phyloP scores from a whole-genome alignment of 768 basidiomycete species.

The Podaxis sp. region DNA sequence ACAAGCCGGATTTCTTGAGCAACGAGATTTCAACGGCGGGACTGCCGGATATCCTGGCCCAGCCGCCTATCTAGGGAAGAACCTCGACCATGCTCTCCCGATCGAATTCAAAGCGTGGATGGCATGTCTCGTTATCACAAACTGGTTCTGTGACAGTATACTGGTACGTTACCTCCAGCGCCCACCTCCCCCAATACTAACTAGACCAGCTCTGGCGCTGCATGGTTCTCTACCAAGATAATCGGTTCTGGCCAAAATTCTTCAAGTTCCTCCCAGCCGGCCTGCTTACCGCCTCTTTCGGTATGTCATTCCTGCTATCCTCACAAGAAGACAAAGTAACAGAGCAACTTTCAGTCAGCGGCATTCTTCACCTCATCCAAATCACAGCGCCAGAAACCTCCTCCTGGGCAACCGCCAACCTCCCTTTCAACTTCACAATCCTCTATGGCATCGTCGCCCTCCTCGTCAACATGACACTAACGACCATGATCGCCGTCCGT shows the following conservation, averaged over 20 bases:
- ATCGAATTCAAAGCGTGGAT: conserved; percentile 11
- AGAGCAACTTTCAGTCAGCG: not conserved
- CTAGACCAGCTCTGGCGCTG: conserved; percentile 6
- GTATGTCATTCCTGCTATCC: not conserved
- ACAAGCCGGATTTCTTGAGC: conserved; percentile 10
- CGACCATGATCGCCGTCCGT: conserved; percentile 7
- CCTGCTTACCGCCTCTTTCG: not conserved
- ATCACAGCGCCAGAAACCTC: conserved; percentile 10
- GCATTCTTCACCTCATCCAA: conserved; percentile 11
- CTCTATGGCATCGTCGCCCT: conserved; percentile 11
- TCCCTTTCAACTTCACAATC: conserved; percentile 11
- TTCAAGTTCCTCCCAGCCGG: conserved; percentile 5
- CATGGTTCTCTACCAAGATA: conserved; percentile 10
- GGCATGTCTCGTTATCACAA: conserved; percentile 10
- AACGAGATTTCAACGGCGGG: conserved; percentile 9
- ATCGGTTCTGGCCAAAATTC: conserved; percentile 7
- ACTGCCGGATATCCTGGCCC: conserved; percentile 12
- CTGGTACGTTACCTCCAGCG: not conserved
- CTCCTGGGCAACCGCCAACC: conserved; percentile 7
- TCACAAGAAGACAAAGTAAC: not conserved
- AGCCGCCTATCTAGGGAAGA: conserved; percentile 7
- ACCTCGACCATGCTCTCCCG: conserved; percentile 3
- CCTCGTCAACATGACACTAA: conserved; percentile 7
- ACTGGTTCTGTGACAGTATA: conserved; percentile 9
- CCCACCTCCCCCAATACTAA: not conserved